Percentiles rank a stretch among this genome's conserved stretches.
Conservation (phyloP, 2,329 filamentous ascomycete species). For the Fusarium agapanthi region DNA sequence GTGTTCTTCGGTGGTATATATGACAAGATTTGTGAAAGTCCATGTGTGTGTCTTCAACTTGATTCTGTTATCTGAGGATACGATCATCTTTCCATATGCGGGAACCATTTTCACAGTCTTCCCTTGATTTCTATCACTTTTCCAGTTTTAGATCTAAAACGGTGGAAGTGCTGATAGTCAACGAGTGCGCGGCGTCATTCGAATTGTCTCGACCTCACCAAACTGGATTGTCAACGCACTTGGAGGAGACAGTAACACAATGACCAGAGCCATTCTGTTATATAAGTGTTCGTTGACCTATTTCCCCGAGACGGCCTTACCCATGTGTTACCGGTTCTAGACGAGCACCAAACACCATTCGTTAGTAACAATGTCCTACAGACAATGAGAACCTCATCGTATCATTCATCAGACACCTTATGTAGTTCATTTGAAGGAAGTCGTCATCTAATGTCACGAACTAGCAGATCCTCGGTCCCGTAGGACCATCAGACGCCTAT, state of each 20-base stretch:
- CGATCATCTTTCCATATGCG: not conserved
- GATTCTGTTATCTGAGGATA: not conserved
- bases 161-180: not conserved
- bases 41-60: not conserved
- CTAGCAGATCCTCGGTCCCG: not conserved
- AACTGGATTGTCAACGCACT: not conserved
- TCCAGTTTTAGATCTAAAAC: not conserved
- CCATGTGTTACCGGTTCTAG: not conserved
- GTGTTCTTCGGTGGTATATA: not conserved
- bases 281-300: not conserved
- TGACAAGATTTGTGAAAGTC: not conserved
- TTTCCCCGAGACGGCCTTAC: not conserved
- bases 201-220: not conserved
- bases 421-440: not conserved
- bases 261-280: not conserved
- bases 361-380: not conserved
- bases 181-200: not conserved
- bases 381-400: not conserved
- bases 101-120: not conserved
- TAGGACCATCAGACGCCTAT: not conserved
- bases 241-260: not conserved
- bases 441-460: not conserved
- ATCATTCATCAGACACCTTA: not conserved
- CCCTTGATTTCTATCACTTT: not conserved
- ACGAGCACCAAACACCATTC: not conserved